Evolutionary conservation across 1,139 yeast genomes (phyloP).

Genomic region (Taphrina wiesneri): DNA sequence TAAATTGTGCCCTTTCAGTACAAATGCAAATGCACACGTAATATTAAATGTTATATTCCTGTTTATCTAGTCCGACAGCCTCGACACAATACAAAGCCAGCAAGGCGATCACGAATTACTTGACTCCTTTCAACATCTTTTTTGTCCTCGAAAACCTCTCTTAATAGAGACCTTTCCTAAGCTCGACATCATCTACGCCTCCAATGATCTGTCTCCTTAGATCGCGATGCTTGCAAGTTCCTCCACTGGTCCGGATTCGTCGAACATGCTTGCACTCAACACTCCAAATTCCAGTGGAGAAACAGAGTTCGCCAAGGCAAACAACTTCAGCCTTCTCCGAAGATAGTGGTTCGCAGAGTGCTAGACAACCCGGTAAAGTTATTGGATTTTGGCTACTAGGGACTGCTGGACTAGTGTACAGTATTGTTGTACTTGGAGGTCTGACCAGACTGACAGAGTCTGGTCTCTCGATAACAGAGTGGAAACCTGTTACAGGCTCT

Average conservation of each 20-base stretch:
- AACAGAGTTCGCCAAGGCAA: not conserved
- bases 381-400: conserved; percentile 91
- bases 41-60: not conserved
- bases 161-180: too few relatives aligned
- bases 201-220: not conserved
- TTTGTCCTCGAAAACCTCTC: too few relatives aligned
- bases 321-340: not conserved
- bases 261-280: not conserved
- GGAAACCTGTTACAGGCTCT: conserved; percentile 97
- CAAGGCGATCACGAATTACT: not conserved
- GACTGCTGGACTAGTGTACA: conserved; percentile 88
- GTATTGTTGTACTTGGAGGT: conserved; percentile 95
- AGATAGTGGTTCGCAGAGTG: not conserved
- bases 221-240: not conserved
- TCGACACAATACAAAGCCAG: not conserved
- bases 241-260: not conserved
- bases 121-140: too few relatives aligned
- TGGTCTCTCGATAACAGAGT: conserved; percentile 93
- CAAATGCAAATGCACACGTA: not conserved
- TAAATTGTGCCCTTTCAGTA: not conserved
- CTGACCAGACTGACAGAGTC: conserved; percentile 92
- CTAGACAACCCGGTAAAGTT: conserved; percentile 38
- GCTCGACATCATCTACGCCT: too few relatives aligned
- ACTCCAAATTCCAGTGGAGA: not conserved
- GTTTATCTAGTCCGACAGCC: not conserved